A percentile compares a stretch with the other conserved stretches of the same genome.
Conservation (phyloP, 495 filamentous ascomycete species). For the Bacidia rubella region DNA sequence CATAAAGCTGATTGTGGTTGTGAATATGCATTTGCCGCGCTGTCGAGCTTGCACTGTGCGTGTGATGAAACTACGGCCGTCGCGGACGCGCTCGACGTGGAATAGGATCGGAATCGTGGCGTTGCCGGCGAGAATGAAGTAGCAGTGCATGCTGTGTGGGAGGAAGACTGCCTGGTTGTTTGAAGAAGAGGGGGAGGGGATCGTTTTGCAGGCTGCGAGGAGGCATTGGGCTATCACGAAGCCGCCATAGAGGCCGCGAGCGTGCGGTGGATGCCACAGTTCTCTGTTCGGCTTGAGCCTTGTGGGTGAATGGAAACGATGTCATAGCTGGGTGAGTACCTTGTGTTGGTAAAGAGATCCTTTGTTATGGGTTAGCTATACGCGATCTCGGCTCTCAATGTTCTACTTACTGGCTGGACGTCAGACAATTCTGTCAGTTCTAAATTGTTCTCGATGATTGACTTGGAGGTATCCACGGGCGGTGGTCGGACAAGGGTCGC, state of each 20-base stretch:
- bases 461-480: constrained; percentile 53
- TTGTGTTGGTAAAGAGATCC: constrained; percentile 89
- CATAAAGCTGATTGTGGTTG: constrained; percentile 82
- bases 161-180: constrained; percentile 38
- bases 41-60: constrained; percentile 89
- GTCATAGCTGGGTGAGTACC: constrained; percentile 18
- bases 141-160: constrained; percentile 95
- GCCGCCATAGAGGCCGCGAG: constrained; percentile 87
- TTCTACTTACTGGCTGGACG: constrained; percentile 55
- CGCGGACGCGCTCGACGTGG: constrained; percentile 82
- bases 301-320: not conserved
- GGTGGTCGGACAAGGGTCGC: constrained; percentile 68
- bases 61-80: constrained; percentile 85
- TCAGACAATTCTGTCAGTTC: constrained; percentile 69
- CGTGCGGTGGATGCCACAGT: constrained; percentile 75
- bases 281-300: constrained; percentile 23
- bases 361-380: constrained; percentile 21
- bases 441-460: constrained; percentile 76
- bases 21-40: constrained; percentile 82
- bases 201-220: constrained; percentile 73
- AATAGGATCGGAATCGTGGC: constrained; percentile 76
- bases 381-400: not conserved
- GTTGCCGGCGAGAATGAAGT: constrained; percentile 88
- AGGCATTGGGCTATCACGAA: constrained; percentile 87
- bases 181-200: constrained; percentile 40